Conservation (phyloP, 202 grass and related monocot species). For the Zoysia matrella region DNA sequence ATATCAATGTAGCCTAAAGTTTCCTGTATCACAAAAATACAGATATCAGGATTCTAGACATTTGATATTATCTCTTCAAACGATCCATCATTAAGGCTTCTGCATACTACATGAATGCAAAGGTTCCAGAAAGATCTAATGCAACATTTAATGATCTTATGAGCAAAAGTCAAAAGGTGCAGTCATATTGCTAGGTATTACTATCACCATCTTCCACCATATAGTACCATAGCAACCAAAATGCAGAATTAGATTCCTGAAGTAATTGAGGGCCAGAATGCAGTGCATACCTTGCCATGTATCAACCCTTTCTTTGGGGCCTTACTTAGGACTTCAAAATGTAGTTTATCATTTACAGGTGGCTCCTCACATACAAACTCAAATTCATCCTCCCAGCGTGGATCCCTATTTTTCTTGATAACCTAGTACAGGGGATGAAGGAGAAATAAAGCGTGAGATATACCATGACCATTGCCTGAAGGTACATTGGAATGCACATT, state of each 20-base stretch:
- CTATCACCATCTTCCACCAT: neutral
- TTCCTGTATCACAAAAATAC: constrained; percentile 66
- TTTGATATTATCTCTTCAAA: neutral
- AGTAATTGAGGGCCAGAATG: neutral
- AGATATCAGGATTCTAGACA: constrained; percentile 17
- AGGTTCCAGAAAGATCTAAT: neutral
- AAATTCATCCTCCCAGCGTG: constrained; percentile 83
- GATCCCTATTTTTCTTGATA: constrained; percentile 98
- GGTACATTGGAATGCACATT: neutral
- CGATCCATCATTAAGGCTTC: neutral
- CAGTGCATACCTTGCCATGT: constrained; percentile 75
- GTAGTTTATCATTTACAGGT: constrained; percentile 82
- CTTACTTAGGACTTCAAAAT: constrained; percentile 83
- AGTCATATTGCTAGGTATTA: constrained; percentile 1
- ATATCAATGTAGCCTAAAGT: constrained; percentile 80
- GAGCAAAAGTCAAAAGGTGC: constrained; percentile 1
- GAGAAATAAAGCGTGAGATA: neutral
- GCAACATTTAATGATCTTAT: neutral
- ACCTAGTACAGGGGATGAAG: constrained; percentile 45
- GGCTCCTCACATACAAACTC: constrained; percentile 89
- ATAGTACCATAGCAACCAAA: constrained; percentile 11
- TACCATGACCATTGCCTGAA: constrained; percentile 8
- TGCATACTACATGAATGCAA: neutral
- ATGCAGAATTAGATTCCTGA: neutral
- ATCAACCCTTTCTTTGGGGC: constrained; percentile 75